Percentiles rank a stretch among this genome's conserved stretches.
These are phyloP conservation scores for Eimeria sp. DNA, from an alignment of 169 alveolate genomes.

Conservation along the genomic window DNA sequence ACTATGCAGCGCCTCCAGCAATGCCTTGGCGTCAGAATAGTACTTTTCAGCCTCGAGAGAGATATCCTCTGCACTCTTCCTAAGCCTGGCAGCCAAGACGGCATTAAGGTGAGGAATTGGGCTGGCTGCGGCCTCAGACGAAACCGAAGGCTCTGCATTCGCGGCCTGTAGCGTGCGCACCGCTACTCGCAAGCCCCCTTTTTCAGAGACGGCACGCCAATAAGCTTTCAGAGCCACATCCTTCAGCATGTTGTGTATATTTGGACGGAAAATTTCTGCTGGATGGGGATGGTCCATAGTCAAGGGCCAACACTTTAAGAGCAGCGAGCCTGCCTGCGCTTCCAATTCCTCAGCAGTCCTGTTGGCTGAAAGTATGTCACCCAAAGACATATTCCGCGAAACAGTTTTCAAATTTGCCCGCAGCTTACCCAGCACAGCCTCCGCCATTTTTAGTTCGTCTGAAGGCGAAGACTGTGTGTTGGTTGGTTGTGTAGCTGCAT, in stretches of 20 bases:
- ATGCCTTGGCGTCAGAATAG: not conserved
- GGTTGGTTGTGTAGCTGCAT: not conserved
- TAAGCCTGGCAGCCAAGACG: not conserved
- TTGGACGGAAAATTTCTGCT: not conserved
- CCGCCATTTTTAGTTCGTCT: not conserved
- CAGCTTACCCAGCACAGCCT: slow-evolving; percentile 17
- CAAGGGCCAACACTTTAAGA: not conserved
- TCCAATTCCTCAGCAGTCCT: slow-evolving; percentile 36
- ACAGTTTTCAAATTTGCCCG: not conserved
- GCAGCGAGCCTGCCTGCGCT: not conserved
- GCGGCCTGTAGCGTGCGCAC: slow-evolving; percentile 5
- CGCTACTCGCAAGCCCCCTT: not conserved
- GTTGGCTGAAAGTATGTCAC: slow-evolving; percentile 27
- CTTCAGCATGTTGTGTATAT: not conserved
- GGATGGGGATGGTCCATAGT: not conserved
- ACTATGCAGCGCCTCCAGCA: not conserved
- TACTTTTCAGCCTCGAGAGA: not conserved
- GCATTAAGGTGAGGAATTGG: not conserved
- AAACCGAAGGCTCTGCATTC: not conserved
- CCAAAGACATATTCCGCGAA: not conserved
- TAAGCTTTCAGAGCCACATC: not conserved
- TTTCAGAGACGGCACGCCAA: slow-evolving; percentile 17
- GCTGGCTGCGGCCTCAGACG: not conserved
- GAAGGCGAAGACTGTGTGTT: not conserved
- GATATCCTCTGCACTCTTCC: not conserved